Base-by-base conservation (phyloP, 345 rosid species). In the Odontarrhena argentea region DNA sequence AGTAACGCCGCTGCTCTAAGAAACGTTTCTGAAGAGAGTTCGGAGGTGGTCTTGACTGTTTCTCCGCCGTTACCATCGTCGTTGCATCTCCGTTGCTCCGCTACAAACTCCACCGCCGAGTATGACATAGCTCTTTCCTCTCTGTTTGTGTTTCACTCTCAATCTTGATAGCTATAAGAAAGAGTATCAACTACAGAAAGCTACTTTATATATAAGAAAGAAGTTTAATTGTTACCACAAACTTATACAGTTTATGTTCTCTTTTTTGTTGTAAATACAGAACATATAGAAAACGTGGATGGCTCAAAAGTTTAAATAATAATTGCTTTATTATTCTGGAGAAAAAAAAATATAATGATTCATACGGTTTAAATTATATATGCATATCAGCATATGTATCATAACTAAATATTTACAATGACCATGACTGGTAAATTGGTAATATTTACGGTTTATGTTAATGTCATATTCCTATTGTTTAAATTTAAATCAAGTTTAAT, bases 1-100 rank as follows among this genome's bases (percentile, higher is more conserved):
- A 90, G 86, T 46, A 86, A 83, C 30, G 81, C n/a, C 70, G 94
- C 97, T 8, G 89, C 92, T 67, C 55, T 57, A 66, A 85, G 87
- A 44, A 83, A 82, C 63, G 80, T 60, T 3, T 87, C 84, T 0
- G 64, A 12, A 0, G 84, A 41, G 7, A 80, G 87, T 69, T 84
- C 78, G 18, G 78, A 26, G 63, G 32, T 49, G 68, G 26, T 54
- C 47, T 67, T 51, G 34, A 36, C 47, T 9, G 73, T 78, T 7
- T 80, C 78, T 5, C 73, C 74, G 59, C 43, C 74, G 66, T 56
- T 41, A 14, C 55, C 37, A 36, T 63, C 74, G 2, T 69, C 65
- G 37, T 49, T 7, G 35, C 61, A 65, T 76, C 61, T 47, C 47
- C 70, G 68, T 44, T 54, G 68, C 65, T 82, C 76, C 7, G 73